A percentile compares a stretch with the other conserved stretches of the same genome.
Evolutionary conservation across 2,329 filamentous ascomycete species (phyloP).

Genomic region (Neofusicoccum parvum): DNA sequence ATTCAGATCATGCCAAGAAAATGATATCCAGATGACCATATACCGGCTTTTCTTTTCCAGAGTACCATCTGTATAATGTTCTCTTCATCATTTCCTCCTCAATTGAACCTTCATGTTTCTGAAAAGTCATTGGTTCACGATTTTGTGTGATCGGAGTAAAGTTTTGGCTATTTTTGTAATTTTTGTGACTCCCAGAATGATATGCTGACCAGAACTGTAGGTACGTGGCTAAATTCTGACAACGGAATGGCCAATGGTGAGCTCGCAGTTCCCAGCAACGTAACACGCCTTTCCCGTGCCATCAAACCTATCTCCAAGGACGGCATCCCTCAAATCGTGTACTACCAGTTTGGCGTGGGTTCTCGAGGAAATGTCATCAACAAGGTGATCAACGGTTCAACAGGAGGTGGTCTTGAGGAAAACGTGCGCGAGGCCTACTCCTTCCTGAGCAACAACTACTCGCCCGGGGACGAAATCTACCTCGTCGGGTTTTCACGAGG

Average conservation of each 20-base stretch:
- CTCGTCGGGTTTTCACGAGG: slow-evolving; percentile 59
- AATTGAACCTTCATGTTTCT: no score
- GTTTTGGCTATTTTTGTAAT: no score
- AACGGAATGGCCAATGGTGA: slow-evolving; percentile 48
- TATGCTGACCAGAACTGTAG: slow-evolving; percentile 23
- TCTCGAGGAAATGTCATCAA: slow-evolving; percentile 28
- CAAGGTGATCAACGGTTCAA: slow-evolving; percentile 23
- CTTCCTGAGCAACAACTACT: slow-evolving; percentile 65
- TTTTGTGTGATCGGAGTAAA: no score
- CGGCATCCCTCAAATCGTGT: slow-evolving; percentile 40
- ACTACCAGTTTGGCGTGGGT: slow-evolving; percentile 46
- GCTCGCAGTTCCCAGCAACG: slow-evolving; percentile 38
- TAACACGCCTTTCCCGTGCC: slow-evolving; percentile 42
- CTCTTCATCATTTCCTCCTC: no score
- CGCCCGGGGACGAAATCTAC: slow-evolving; percentile 57
- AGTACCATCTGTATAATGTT: no score
- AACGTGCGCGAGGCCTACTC: slow-evolving; percentile 64
- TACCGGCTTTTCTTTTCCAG: no score
- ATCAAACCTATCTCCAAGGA: slow-evolving; percentile 35
- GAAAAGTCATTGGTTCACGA: no score
- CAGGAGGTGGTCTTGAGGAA: slow-evolving; percentile 35
- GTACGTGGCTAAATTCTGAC: slow-evolving; percentile 54
- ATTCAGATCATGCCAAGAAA: no score
- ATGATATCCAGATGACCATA: no score
- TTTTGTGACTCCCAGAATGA: background rate